Base-by-base conservation (phyloP, 495 filamentous ascomycete genomes). In the Talaromyces proteolyticus region DNA sequence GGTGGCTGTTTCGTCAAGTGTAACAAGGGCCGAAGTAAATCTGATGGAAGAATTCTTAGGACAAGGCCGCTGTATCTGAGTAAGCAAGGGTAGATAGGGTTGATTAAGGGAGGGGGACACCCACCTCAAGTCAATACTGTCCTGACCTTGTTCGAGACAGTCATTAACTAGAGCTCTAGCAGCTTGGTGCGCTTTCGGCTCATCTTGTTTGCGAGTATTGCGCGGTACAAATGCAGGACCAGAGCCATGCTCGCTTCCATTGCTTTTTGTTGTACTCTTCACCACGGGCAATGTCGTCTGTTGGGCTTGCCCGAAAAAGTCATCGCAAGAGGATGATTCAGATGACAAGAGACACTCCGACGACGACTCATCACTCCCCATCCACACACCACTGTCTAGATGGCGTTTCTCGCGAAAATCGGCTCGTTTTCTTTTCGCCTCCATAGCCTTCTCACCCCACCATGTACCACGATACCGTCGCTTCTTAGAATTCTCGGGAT, bases 311-410 rank as follows among this genome's bases (percentile, higher is more conserved):
- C 59, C 58, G 49, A 69, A 39, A 38, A 73, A 53, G 43, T 72
- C 69, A 47, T 72, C 72, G 6, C 64, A 70, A 12, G 29, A 38
- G 20, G 65, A 52, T 25, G 57, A 59, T 61, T 70, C 69, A 0
- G 61, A 68, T 2, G 65, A 55, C 37, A 70, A 52, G 22, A 65
- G 46, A 29, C 59, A 68, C 20, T 66, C 63, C 1, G 55, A 60
- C 4, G 48, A 54, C 12, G 68, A 69, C 50, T 71, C 69, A 56
- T 87, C 86, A 57, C 85, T 87, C 14, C 78, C 82, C 79, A 91
- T 79, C 76, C 80, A 91, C n/a, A 92, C 82, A 47, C 86, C 88
- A 66, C 86, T 90, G 61, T 94, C 89, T n/a, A 81, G 66, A 55
- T 85, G 73, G 22, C 87, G 70, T 60, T 75, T 74, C 26, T 73